Evolutionary conservation across 352 stramenopile species (phyloP), one percentile per base, ranked within the genome.

Genomic region (Pythium vanterpoolii): DNA sequence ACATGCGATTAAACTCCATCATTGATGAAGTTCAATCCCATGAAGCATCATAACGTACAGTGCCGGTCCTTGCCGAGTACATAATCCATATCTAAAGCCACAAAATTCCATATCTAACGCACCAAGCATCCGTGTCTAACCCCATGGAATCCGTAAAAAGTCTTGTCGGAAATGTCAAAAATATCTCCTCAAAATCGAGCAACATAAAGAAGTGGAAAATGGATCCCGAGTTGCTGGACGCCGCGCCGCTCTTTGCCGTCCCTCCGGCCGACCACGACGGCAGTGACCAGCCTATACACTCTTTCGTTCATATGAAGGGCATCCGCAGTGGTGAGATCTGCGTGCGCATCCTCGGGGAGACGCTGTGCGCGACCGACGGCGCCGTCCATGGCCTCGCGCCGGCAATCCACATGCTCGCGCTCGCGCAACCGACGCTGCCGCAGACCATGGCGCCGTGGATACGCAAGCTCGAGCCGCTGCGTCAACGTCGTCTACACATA

Each of bases 311-410:
- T n/a, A n/a, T n/a, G 31, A 36, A 7, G 68, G 34, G 55, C 39
- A 78, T 11, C n/a, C 70, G 68, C 26, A 85, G 68, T 34, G 78
- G 74, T 16, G 76, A 85, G 49, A 38, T 86, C 50, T 82, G 80
- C 27, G 70, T 79, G 38, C 76, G 73, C 21, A 24, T 77, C 5
- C n/a, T n/a, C n/a, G n/a, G n/a, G n/a, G n/a, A n/a, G n/a, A n/a
- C n/a, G n/a, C n/a, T n/a, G n/a, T n/a, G n/a, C n/a, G n/a, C n/a
- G n/a, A n/a, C n/a, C n/a, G n/a, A n/a, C n/a, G n/a, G n/a, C n/a
- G n/a, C n/a, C n/a, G n/a, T n/a, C n/a, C n/a, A n/a, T n/a, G n/a
- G n/a, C n/a, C n/a, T n/a, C n/a, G n/a, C n/a, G n/a, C n/a, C n/a
- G n/a, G n/a, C n/a, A n/a, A n/a, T n/a, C n/a, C n/a, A n/a, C n/a